Percentiles rank a stretch among this genome's conserved stretches.
These are phyloP conservation scores for Trypanosoma vivax DNA, from an alignment of 208 protist species.

Conservation along the genomic window DNA sequence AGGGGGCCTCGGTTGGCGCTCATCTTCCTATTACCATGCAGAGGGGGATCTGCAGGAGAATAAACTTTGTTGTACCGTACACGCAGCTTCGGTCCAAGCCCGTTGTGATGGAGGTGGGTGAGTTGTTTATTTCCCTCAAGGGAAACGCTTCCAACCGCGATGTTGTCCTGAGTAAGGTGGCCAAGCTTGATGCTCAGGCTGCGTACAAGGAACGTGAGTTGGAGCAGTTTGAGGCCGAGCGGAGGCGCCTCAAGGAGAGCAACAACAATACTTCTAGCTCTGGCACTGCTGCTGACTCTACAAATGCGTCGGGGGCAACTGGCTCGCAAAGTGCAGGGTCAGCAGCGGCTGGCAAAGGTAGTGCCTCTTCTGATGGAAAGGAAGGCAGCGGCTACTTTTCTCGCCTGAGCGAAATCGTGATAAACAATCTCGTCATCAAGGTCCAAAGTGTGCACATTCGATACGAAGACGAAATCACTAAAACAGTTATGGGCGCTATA, in stretches of 20 bases:
- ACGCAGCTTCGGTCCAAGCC: constrained; percentile 75
- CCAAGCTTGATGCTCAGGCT: constrained; percentile 36
- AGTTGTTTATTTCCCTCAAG: constrained; percentile 64
- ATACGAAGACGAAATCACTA: constrained; percentile 64
- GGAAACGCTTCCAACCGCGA: constrained; percentile 9
- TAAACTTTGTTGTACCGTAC: constrained; percentile 68
- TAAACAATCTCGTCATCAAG: constrained; percentile 87
- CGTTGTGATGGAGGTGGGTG: constrained; percentile 70
- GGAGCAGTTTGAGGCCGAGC: constrained; percentile 64
- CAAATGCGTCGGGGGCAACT: not conserved
- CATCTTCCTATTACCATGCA: constrained; percentile 31
- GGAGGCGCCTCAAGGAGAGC: constrained; percentile 33
- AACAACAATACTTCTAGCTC: not conserved
- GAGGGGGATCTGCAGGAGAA: constrained; percentile 75
- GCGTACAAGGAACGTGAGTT: constrained; percentile 52
- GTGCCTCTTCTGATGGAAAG: not conserved
- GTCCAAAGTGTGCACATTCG: constrained; percentile 76
- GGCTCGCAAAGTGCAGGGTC: too few species aligned
- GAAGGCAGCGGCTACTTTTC: constrained; percentile 50
- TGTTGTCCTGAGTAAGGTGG: constrained; percentile 28
- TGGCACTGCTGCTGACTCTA: not conserved
- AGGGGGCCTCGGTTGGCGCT: constrained; percentile 15
- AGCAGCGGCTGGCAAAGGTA: not conserved
- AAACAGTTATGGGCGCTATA: constrained; percentile 60
- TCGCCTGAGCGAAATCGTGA: constrained; percentile 67